Conservation (phyloP, 2,329 filamentous ascomycete genomes). For the Verruconis gallopava region DNA sequence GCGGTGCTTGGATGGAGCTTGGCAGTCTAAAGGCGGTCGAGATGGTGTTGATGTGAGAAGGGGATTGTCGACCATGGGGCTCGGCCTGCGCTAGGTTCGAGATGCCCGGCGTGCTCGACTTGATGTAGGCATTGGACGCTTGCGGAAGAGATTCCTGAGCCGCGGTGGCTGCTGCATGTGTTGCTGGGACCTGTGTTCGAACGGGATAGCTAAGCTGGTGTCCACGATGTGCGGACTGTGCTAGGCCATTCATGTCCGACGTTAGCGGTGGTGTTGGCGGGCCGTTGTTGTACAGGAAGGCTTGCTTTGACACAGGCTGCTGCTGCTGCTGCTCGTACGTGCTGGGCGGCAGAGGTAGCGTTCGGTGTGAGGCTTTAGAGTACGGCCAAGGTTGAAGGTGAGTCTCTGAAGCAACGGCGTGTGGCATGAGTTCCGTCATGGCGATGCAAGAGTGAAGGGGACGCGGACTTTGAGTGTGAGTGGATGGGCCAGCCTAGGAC, state of each 20-base stretch:
- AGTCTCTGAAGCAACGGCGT: neutral
- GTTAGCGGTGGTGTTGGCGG: neutral
- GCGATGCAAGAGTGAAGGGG: no score
- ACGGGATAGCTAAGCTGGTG: neutral
- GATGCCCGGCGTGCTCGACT: neutral
- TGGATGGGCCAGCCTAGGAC: no score
- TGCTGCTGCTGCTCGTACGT: neutral
- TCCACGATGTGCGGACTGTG: neutral
- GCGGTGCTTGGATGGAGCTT: slow-evolving; percentile 23
- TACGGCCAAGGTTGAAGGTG: neutral
- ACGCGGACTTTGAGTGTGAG: no score
- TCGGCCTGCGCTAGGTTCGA: slow-evolving; percentile 3
- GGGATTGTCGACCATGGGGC: slow-evolving; percentile 4
- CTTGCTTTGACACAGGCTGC: neutral
- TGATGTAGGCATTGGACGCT: neutral
- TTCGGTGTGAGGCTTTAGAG: neutral
- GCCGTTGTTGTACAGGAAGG: neutral
- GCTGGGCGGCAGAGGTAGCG: neutral
- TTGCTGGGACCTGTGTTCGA: neutral
- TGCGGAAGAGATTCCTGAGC: neutral
- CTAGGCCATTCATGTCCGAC: neutral
- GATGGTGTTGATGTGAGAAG: slow-evolving; percentile 11
- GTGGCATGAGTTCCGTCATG: neutral
- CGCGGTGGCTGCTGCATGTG: neutral
- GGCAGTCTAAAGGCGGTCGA: slow-evolving; percentile 20